A percentile compares a stretch with the other conserved stretches of the same genome.
Evolutionary conservation across 371 early-diverging fungal genomes (phyloP).

Genomic region (Mucor mucedo): DNA sequence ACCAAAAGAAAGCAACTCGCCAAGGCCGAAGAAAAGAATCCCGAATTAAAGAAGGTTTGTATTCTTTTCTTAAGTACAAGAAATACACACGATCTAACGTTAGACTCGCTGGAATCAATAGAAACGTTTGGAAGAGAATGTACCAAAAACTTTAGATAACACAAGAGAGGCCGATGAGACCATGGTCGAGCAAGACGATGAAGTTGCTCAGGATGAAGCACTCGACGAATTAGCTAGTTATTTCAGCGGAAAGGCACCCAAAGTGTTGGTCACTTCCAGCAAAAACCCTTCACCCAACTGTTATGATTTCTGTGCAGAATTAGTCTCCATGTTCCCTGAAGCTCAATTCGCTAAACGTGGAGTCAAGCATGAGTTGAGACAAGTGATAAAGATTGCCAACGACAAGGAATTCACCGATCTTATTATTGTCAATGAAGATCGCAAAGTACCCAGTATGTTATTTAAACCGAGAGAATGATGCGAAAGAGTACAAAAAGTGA

Average conservation of each 20-base stretch:
- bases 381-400: constrained; percentile 89
- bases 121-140: constrained; percentile 89
- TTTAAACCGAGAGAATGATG: background rate
- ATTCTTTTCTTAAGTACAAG: background rate
- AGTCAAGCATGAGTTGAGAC: constrained; percentile 84
- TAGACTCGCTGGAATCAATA: constrained; percentile 21
- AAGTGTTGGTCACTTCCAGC: constrained; percentile 94
- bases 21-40: constrained; percentile 87
- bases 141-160: constrained; percentile 92
- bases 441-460: constrained; percentile 82
- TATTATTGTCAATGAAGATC: constrained; percentile 92
- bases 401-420: constrained; percentile 92
- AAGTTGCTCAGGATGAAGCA: constrained; percentile 87
- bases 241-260: constrained; percentile 88
- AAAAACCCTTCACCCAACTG: constrained; percentile 59
- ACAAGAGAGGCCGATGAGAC: constrained; percentile 94
- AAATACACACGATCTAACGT: background rate
- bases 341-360: constrained; percentile 90
- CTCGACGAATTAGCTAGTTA: constrained; percentile 93
- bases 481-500: background rate
- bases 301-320: constrained; percentile 90
- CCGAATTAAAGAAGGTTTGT: constrained; percentile 80
- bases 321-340: constrained; percentile 90
- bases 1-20: constrained; percentile 68
- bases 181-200: constrained; percentile 85